Conservation (phyloP, 2,329 filamentous ascomycete species). For the Cytospora piceae region DNA sequence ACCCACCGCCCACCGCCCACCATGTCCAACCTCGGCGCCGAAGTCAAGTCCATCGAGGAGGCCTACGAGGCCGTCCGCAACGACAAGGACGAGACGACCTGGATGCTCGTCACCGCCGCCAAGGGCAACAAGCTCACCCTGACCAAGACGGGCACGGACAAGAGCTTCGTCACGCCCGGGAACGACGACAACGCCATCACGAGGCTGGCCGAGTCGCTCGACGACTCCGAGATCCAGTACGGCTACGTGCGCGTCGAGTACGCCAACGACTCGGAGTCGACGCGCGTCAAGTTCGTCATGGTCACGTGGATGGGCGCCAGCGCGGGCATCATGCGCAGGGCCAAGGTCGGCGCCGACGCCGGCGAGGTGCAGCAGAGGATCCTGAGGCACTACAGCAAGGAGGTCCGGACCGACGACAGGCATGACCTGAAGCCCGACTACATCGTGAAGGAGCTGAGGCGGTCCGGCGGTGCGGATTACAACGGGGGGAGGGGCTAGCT, state of each 20-base stretch:
- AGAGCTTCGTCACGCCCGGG: slow-evolving; percentile 62
- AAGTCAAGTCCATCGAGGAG: slow-evolving; percentile 51
- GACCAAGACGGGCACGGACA: slow-evolving; percentile 60
- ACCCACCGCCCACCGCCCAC: slow-evolving; percentile 6
- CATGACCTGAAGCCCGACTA: slow-evolving; percentile 64
- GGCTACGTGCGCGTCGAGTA: slow-evolving; percentile 69
- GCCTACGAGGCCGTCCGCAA: slow-evolving; percentile 70
- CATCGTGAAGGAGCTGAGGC: slow-evolving; percentile 63
- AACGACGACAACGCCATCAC: slow-evolving; percentile 69
- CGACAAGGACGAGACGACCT: slow-evolving; percentile 68
- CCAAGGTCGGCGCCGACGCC: slow-evolving; percentile 68
- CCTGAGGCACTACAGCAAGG: slow-evolving; percentile 66
- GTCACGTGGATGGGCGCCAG: slow-evolving; percentile 69
- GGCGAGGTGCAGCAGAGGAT: slow-evolving; percentile 61
- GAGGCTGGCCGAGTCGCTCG: slow-evolving; percentile 55
- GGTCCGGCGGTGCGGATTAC: slow-evolving; percentile 72
- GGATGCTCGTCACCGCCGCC: slow-evolving; percentile 65
- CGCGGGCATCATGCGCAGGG: slow-evolving; percentile 71
- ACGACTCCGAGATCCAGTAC: slow-evolving; percentile 66
- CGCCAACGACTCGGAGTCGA: slow-evolving; percentile 72
- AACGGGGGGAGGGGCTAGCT: slow-evolving; percentile 66
- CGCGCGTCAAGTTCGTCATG: slow-evolving; percentile 69
- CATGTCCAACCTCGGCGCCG: slow-evolving; percentile 63
- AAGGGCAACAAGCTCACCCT: slow-evolving; percentile 61
- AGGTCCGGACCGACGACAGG: slow-evolving; percentile 64